These are phyloP conservation scores for Aspergillus haitiensis DNA, from an alignment of 495 filamentous ascomycete genomes.

Conservation along the genomic window DNA sequence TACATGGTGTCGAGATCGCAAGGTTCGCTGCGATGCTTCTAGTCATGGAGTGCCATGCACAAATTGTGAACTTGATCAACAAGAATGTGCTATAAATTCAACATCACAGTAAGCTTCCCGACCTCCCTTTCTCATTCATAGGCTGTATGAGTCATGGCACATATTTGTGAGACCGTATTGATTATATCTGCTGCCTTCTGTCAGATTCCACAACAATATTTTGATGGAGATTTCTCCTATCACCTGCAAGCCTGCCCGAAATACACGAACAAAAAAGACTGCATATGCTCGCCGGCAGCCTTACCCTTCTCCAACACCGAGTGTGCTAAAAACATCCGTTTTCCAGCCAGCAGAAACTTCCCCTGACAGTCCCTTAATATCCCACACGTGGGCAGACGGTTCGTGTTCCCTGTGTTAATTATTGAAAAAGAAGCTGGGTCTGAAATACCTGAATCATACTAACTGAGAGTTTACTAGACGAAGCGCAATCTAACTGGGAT, in stretches of 20 bases:
- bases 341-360: not conserved
- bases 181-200: not conserved
- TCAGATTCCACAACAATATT: not conserved
- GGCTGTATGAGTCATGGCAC: not conserved
- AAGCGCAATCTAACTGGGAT: not conserved
- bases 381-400: not conserved
- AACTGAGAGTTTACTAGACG: not conserved
- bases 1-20: constrained; percentile 14
- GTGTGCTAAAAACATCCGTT: not conserved
- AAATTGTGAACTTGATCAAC: constrained; percentile 12
- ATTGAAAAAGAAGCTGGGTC: too few relatives aligned
- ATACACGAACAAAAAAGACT: not conserved
- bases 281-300: not conserved
- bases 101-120: not conserved
- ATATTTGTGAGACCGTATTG: not conserved
- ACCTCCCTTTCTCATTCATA: not conserved
- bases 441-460: not conserved
- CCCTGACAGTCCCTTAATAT: not conserved
- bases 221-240: not conserved
- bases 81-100: constrained; percentile 8
- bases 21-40: constrained; percentile 12
- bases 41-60: constrained; percentile 12
- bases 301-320: constrained; percentile 3
- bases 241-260: not conserved
- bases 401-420: not conserved